Evolutionary conservation across 805 yeast genomes (phyloP), one percentile per base, ranked within the genome.

Genomic region (Pichia cephalocereana): DNA sequence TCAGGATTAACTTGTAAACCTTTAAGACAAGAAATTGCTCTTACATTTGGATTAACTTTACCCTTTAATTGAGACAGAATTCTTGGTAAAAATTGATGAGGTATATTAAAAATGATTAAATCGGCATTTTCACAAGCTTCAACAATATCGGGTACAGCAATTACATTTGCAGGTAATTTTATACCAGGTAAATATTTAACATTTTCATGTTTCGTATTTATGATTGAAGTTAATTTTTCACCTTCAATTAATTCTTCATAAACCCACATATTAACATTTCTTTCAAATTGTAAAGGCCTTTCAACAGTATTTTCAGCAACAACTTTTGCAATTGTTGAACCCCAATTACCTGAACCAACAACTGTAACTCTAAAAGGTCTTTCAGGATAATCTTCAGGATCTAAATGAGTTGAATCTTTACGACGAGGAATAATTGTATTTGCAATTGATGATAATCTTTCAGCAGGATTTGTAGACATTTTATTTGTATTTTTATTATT

Each of bases 331-430:
- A 93, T 89, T 18, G 98, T 91, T 38, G 96, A 88, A 55, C 99
- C 99, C 87, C 99, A 91, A 70, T 91, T 91, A 64, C 98, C 99
- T 31, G 97, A 89, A 40, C 99, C 99, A 55, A 93, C 82, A 47
- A 89, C 87, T 39, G 89, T 73, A 40, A 83, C 75, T 59, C 72
- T 77, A 69, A 71, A 80, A 23, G 68, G 70, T 27, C 43, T 57
- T 27, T 49, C 60, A n/a, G 65, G 63, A 15, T 53, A 51, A 41
- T 54, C 59, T 45, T 51, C 54, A 8, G 59, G 57, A 12, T 37
- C 31, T 12, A 56, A 49, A 4, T 40, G 46, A 2, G 57, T 43
- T 18, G 51, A 41, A 43, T 44, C 54, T 31, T 52, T 50, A 19
- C 53, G 38, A 32, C 60, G 52, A 15, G 63, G 58, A 5, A 54